Base-by-base conservation (phyloP, 495 filamentous ascomycete species). In the Penicillium pulvis region DNA sequence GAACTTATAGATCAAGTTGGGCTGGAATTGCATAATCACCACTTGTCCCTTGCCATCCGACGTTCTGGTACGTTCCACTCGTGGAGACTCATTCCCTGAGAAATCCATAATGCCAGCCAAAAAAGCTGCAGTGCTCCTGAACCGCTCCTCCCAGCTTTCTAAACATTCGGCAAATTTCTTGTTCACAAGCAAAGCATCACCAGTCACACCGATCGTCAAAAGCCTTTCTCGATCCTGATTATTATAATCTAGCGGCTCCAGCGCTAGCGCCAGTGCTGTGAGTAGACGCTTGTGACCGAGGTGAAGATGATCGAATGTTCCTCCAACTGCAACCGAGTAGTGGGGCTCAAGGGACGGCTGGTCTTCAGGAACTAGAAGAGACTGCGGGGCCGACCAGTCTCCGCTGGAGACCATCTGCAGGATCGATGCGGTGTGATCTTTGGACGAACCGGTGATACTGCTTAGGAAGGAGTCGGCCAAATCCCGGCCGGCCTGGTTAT, bases 231-330 rank as follows among this genome's bases (percentile, higher is more conserved):
- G 61, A 23, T 59, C 36, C 41, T 49, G 30, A 20, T 64, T 53
- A 23, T 65, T 60, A 4, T 69, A 53, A 65, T 55, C 67, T 4
- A 70, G 64, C 3, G 79, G 74, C 3, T 84, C 81, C 17, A 93
- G 72, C 10, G 90, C 78, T 50, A 97, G 78, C 5, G 89, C 87
- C 9, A 86, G 89, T 63, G 93, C 93, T 8, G 93, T 93, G 36
- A 98, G 79, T 7, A 98, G 83, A 23, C 97, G 80, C 68, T 97
- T 97, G 77, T 98, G 94, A n/a, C 94, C 94, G 28, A 90, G 83
- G 68, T 98, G 94, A 39, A 98, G 84, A 73, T 98, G 91, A 72
- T 98, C 94, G 70, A 98, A 98, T 4, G 94, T 98, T 19, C 94
- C 94, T 43, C 93, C 94, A 33, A 98, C 86, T n/a, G 84, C 86